Conservation (phyloP, 345 rosid species). For the Noccaea bulbosa region DNA sequence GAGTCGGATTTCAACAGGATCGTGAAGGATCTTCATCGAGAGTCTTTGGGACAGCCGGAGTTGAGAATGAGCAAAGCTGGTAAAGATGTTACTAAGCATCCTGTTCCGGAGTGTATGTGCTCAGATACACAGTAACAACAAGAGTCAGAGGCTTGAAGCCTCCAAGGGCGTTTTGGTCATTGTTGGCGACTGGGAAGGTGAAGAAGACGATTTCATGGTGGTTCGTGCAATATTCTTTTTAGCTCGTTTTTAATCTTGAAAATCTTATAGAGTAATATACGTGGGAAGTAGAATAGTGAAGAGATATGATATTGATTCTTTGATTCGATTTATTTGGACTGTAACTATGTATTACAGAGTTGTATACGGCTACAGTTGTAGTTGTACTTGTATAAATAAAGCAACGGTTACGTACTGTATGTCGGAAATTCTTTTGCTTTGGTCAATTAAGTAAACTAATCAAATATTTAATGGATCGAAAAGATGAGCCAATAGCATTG, state of each 20-base stretch:
- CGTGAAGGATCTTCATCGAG: conserved; percentile 74
- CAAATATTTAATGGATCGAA: neutral
- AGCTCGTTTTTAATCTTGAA: conserved; percentile 7
- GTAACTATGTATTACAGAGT: conserved; percentile 38
- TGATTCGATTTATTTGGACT: conserved; percentile 40
- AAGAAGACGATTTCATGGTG: conserved; percentile 14
- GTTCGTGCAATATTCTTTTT: conserved; percentile 39
- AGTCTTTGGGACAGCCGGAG: conserved; percentile 92
- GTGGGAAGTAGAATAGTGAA: conserved; percentile 37
- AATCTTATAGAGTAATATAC: conserved; percentile 20
- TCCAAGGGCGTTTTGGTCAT: neutral
- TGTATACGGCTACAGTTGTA: conserved; percentile 36
- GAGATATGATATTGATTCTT: conserved; percentile 36
- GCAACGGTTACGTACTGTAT: neutral
- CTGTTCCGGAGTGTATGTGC: conserved; percentile 95
- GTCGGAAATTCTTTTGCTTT: too few species aligned
- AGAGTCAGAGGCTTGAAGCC: conserved; percentile 13
- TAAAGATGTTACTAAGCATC: conserved; percentile 92
- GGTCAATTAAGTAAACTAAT: too few species aligned
- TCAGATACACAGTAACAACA: conserved; percentile 34
- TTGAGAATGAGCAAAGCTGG: conserved; percentile 65
- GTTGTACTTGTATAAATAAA: conserved; percentile 34
- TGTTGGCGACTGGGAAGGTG: neutral
- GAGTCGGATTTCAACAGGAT: conserved; percentile 71
- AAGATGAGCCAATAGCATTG: neutral